phyloP scores from a whole-genome alignment of 139 green algal species.

The Chlamydomonas eustigma region DNA sequence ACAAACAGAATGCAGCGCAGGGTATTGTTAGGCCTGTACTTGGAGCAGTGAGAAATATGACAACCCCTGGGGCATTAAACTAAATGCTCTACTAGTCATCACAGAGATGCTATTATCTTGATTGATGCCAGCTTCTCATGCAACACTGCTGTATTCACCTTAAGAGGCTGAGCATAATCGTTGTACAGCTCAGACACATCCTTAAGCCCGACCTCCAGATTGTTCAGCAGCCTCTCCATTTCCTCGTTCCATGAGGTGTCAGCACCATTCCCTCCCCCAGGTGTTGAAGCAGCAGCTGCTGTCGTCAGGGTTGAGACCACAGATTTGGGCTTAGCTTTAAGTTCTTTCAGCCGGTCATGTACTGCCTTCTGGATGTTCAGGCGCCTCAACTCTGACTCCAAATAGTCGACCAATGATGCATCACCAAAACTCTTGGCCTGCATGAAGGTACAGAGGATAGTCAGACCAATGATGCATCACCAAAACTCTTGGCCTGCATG shows the following conservation, averaged over 20 bases:
- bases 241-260: conserved; percentile 10
- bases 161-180: conserved; percentile 57
- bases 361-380: conserved; percentile 49
- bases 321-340: too few relatives aligned
- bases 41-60: too few relatives aligned
- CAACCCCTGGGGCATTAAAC: too few relatives aligned
- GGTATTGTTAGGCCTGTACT: too few relatives aligned
- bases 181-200: conserved; percentile 77
- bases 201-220: conserved; percentile 29
- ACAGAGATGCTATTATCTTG: too few relatives aligned
- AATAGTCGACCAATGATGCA: conserved; percentile 37
- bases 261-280: background rate
- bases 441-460: background rate
- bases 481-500: too few relatives aligned
- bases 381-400: conserved; percentile 45
- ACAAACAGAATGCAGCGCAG: too few relatives aligned
- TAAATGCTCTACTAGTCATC: too few relatives aligned
- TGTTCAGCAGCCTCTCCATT: conserved; percentile 27
- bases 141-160: too few relatives aligned
- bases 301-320: background rate
- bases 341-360: conserved; percentile 11
- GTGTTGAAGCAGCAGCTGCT: background rate
- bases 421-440: conserved; percentile 61
- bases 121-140: too few relatives aligned
- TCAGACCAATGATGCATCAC: too few relatives aligned